These are phyloP conservation scores for Metschnikowia santaceciliae DNA, from an alignment of 805 yeast genomes.

Conservation along the genomic window DNA sequence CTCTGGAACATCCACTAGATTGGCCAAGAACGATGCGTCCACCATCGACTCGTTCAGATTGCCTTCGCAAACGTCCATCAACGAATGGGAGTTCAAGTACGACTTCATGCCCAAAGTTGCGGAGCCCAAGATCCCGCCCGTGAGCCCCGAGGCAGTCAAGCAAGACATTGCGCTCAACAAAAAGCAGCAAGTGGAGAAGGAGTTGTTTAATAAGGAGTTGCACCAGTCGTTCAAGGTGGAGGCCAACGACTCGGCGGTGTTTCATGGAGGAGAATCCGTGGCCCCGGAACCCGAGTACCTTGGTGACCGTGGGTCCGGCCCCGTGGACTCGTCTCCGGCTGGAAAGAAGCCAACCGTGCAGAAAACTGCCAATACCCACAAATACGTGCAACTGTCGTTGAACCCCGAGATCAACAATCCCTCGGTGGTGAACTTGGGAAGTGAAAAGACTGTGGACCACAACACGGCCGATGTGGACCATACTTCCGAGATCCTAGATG, in stretches of 20 bases:
- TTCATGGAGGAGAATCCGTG: slow-evolving; percentile 42
- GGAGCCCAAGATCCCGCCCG: slow-evolving; percentile 42
- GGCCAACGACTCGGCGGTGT: slow-evolving; percentile 38
- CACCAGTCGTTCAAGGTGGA: slow-evolving; percentile 40
- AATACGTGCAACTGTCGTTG: slow-evolving; percentile 38
- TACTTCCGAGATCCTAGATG: slow-evolving; percentile 33
- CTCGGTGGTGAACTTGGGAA: slow-evolving; percentile 33
- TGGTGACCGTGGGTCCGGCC: slow-evolving; percentile 35
- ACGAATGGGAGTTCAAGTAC: slow-evolving; percentile 49
- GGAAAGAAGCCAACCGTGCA: slow-evolving; percentile 13
- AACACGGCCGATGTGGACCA: slow-evolving; percentile 29
- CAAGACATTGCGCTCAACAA: slow-evolving; percentile 46
- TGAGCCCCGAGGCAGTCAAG: slow-evolving; percentile 46
- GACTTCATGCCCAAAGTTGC: slow-evolving; percentile 41
- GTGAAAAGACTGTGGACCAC: slow-evolving; percentile 33
- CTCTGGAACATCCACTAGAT: slow-evolving; percentile 1
- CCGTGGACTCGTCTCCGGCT: slow-evolving; percentile 28
- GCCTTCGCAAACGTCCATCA: slow-evolving; percentile 44
- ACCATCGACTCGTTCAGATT: slow-evolving; percentile 55
- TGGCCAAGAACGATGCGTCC: slow-evolving; percentile 54
- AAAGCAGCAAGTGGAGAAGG: slow-evolving; percentile 34
- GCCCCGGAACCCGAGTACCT: slow-evolving; percentile 35
- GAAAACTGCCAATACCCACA: slow-evolving; percentile 36
- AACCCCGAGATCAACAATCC: slow-evolving; percentile 39
- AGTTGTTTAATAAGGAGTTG: slow-evolving; percentile 32